phyloP scores from a whole-genome alignment of 257 asterid genomes.

The Voacanga thouarsii region DNA sequence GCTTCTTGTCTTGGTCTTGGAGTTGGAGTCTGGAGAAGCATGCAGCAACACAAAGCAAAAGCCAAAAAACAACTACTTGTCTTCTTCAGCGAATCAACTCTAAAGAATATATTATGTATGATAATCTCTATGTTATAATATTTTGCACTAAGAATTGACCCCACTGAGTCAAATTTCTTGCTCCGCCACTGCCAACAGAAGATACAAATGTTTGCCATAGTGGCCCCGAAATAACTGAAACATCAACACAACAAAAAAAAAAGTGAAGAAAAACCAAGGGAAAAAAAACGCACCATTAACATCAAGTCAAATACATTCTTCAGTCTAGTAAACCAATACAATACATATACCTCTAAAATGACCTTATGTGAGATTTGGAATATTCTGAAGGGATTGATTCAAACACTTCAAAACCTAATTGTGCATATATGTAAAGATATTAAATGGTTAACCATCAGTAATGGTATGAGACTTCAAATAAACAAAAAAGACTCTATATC shows the following conservation, averaged over 20 bases:
- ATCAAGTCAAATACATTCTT: not conserved
- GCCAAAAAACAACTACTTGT: no score
- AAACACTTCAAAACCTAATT: constrained; percentile 87
- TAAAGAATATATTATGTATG: no score
- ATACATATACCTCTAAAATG: constrained; percentile 51
- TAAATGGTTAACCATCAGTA: not conserved
- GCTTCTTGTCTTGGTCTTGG: no score
- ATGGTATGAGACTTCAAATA: not conserved
- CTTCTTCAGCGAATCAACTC: no score
- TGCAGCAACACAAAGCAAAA: no score
- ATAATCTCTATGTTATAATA: no score
- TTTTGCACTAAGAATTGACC: no score
- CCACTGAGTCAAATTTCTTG: no score
- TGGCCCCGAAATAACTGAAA: constrained; percentile 79
- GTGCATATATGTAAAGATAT: not conserved
- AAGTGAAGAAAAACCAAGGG: not conserved
- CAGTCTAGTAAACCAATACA: constrained; percentile 2
- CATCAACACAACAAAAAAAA: constrained; percentile 20
- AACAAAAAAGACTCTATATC: constrained; percentile 54
- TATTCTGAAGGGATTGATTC: constrained; percentile 80
- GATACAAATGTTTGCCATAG: constrained; percentile 88
- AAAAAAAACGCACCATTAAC: constrained; percentile 6
- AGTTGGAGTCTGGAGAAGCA: no score
- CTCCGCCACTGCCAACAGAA: no score
- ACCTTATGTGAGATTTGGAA: constrained; percentile 62